Conservation (phyloP, 1,284 basidiomycete species). For the Tilletia walkeri region DNA sequence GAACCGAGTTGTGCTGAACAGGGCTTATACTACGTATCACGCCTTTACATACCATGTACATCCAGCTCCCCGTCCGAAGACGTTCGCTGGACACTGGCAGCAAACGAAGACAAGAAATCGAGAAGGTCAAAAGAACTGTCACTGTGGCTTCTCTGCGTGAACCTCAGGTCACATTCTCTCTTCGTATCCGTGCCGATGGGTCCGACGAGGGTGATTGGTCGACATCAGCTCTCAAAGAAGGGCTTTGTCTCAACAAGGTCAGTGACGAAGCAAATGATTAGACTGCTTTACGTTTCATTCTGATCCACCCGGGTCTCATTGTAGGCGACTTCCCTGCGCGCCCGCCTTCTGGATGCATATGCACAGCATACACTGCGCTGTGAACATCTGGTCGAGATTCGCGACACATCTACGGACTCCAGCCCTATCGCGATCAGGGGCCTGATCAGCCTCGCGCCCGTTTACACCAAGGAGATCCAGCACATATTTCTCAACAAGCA, state of each 20-base stretch:
- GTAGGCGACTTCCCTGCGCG: not conserved
- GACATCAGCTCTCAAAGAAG: not conserved
- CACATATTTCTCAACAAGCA: conserved; percentile 3
- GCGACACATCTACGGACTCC: not conserved
- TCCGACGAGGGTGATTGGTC: not conserved
- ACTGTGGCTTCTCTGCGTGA: not conserved
- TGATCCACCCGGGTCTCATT: not conserved
- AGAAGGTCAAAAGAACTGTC: not conserved
- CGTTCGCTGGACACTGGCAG: not conserved
- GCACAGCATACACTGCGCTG: not conserved
- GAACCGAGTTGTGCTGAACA: too few relatives aligned
- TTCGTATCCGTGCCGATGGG: not conserved
- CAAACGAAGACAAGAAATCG: not conserved
- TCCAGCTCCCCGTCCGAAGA: not conserved
- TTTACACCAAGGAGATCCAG: not conserved
- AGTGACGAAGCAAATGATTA: not conserved
- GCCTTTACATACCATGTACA: too few relatives aligned
- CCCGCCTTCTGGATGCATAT: conserved; percentile 1
- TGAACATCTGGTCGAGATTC: not conserved
- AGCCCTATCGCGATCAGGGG: not conserved
- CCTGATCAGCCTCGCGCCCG: not conserved
- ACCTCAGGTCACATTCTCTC: conserved; percentile 5
- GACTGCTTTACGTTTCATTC: not conserved
- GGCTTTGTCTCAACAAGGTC: not conserved
- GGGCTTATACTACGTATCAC: too few relatives aligned